phyloP scores from a whole-genome alignment of 495 filamentous ascomycete genomes.

The Pyronema omphalodes region DNA sequence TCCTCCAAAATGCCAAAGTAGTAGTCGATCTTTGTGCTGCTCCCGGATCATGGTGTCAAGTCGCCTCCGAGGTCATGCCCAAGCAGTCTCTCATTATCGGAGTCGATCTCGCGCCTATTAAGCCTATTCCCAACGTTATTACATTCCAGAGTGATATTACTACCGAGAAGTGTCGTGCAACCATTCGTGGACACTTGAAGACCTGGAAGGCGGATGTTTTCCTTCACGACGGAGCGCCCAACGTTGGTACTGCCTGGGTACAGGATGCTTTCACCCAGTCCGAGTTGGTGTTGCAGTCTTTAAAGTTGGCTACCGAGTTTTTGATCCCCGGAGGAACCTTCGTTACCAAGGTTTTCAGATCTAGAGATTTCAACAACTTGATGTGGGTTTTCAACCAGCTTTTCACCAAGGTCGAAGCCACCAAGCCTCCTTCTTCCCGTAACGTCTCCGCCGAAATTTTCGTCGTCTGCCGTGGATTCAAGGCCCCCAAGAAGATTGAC shows the following conservation, averaged over 20 bases:
- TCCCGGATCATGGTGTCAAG: conserved; percentile 98
- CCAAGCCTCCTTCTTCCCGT: conserved; percentile 86
- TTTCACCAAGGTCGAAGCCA: conserved; percentile 85
- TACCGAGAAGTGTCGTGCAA: conserved; percentile 88
- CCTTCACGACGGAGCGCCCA: conserved; percentile 95
- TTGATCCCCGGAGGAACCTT: conserved; percentile 78
- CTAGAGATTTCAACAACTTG: conserved; percentile 91
- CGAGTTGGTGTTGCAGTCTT: conserved; percentile 73
- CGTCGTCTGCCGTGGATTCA: conserved; percentile 86
- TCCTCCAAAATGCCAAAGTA: conserved; percentile 90
- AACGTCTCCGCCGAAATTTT: conserved; percentile 97
- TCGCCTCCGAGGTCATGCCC: conserved; percentile 90
- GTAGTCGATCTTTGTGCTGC: conserved; percentile 93
- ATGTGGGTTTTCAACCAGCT: conserved; percentile 97
- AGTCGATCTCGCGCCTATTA: conserved; percentile 90
- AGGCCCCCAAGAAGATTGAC: conserved; percentile 81
- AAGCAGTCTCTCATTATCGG: conserved; percentile 76
- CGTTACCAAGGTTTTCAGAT: conserved; percentile 93
- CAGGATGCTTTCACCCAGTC: conserved; percentile 98
- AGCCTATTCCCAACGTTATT: conserved; percentile 79
- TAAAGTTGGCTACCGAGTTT: conserved; percentile 92
- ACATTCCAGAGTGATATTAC: conserved; percentile 97
- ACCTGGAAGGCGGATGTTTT: conserved; percentile 95
- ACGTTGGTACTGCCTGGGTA: conserved; percentile 94
- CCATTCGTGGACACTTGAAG: conserved; percentile 76